phyloP scores from a whole-genome alignment of 768 basidiomycete genomes.

The Candolleomyces efflorescens region DNA sequence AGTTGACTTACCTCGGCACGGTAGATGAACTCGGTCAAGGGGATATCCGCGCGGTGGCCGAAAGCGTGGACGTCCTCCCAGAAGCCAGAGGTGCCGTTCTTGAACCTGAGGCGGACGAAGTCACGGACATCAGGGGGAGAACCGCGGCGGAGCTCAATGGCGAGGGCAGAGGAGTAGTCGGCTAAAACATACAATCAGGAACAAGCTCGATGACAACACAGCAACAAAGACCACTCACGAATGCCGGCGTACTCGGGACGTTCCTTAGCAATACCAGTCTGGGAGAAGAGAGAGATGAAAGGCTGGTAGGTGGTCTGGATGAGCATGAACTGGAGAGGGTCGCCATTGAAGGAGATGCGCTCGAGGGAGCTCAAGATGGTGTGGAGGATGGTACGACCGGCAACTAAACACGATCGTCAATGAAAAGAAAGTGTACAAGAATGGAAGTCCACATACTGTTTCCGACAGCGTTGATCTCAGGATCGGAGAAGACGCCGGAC shows the following conservation, averaged over 20 bases:
- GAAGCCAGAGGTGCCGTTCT: conserved; percentile 65
- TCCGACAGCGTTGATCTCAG: conserved; percentile 60
- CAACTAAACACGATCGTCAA: conserved; percentile 45
- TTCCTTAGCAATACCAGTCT: conserved; percentile 56
- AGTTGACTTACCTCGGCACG: conserved; percentile 65
- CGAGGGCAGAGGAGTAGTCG: conserved; percentile 68
- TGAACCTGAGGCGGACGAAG: conserved; percentile 82
- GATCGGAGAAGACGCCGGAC: conserved; percentile 64
- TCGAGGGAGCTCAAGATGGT: conserved; percentile 69
- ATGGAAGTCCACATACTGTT: conserved; percentile 54
- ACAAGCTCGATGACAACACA: background rate
- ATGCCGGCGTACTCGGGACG: conserved; percentile 59
- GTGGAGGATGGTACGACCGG: conserved; percentile 75
- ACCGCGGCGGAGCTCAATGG: conserved; percentile 75
- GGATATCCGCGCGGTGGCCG: conserved; percentile 70
- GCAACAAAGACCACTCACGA: conserved; percentile 43
- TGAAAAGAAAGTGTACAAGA: background rate
- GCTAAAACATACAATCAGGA: conserved; percentile 39
- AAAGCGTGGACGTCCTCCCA: conserved; percentile 73
- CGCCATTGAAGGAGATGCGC: conserved; percentile 73
- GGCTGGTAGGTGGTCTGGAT: conserved; percentile 86
- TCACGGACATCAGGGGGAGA: conserved; percentile 72
- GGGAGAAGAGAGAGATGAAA: conserved; percentile 84
- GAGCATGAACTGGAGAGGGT: conserved; percentile 75
- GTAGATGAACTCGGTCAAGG: conserved; percentile 83